Evolutionary conservation across 129 eudicot genomes (phyloP), one percentile per base, ranked within the genome.

Genomic region (Tagetes erecta): DNA sequence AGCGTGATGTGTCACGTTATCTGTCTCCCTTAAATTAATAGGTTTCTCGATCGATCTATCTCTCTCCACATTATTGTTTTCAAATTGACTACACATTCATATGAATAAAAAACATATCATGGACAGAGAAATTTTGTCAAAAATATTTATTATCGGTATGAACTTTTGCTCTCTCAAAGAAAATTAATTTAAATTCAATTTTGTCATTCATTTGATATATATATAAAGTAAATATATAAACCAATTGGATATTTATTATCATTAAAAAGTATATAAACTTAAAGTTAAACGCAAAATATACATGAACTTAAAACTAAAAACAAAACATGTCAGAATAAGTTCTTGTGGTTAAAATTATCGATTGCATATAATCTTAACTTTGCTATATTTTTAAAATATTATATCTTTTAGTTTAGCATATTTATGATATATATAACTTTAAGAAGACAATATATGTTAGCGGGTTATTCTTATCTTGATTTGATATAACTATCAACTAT

Each of bases 31-130:
- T 77, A 31, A 37, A 74, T 45, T 57, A 40, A 13, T 57, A 44
- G 41, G 3, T 59, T 34, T 47, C 3, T 52, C 6, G 6, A 33
- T 64, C 56, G 65, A 12, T 14, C 12, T 59, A 41, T 35, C 12
- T 59, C 66, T 35, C 20, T 14, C 3, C 6, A 52, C 20, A 53
- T 55, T 3, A 68, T 76, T 67, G 80, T 42, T 44, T 63, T 55
- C 80, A 67, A 76, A 10, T 66, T 76, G 74, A 67, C 58, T 52
- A 76, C 68, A 41, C 55, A 67, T 67, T 30, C 42, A 66, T 52
- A 9, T 40, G 65, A 51, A 9, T 7, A 46, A 20, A 3, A 62
- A 36, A 62, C 44, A 62, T 36, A 37, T n/a, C 20, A 64, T 64
- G 11, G 0, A 36, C 6, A 50, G 3, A 4, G 27, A 50, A 50